A percentile compares a stretch with the other conserved stretches of the same genome.
phyloP scores from a whole-genome alignment of 2,329 filamentous ascomycete species.

The Alternaria conjuncta region DNA sequence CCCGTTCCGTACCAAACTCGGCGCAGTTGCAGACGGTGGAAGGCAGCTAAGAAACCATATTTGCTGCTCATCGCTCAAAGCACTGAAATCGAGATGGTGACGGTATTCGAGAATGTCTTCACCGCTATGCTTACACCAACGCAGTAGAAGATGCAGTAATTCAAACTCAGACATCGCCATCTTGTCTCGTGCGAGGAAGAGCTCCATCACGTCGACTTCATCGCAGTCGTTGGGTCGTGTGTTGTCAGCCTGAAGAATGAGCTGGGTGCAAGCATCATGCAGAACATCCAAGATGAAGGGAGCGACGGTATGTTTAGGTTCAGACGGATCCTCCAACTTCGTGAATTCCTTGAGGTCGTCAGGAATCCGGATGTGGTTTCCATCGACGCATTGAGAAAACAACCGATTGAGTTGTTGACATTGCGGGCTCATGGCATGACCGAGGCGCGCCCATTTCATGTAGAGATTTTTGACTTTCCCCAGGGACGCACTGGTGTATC shows the following conservation, averaged over 20 bases:
- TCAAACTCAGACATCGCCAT: conserved; percentile 51
- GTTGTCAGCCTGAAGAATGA: conserved; percentile 14
- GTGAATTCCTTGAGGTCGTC: conserved; percentile 34
- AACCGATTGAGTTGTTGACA: conserved; percentile 53
- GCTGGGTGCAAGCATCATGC: conserved; percentile 35
- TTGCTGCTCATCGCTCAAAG: conserved; percentile 43
- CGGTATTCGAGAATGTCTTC: conserved; percentile 30
- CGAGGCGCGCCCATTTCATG: conserved; percentile 51
- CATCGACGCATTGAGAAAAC: conserved; percentile 53
- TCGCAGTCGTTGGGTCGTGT: conserved; percentile 13
- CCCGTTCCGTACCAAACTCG: conserved; percentile 47
- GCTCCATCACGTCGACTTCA: conserved; percentile 37
- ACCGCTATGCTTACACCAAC: conserved; percentile 46
- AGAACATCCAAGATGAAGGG: conserved; percentile 50
- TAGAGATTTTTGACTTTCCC: conserved; percentile 52
- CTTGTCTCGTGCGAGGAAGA: conserved; percentile 45
- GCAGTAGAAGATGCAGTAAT: conserved; percentile 40
- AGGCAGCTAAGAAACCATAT: conserved; percentile 47
- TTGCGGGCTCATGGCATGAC: conserved; percentile 47
- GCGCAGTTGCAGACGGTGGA: conserved; percentile 31
- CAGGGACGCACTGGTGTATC: conserved; percentile 49
- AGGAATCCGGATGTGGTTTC: conserved; percentile 50
- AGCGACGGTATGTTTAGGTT: conserved; percentile 15
- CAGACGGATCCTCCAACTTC: conserved; percentile 28
- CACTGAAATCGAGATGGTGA: conserved; percentile 23